phyloP scores from a whole-genome alignment of 2,329 filamentous ascomycete genomes.

The Camptophora hylomeconis region DNA sequence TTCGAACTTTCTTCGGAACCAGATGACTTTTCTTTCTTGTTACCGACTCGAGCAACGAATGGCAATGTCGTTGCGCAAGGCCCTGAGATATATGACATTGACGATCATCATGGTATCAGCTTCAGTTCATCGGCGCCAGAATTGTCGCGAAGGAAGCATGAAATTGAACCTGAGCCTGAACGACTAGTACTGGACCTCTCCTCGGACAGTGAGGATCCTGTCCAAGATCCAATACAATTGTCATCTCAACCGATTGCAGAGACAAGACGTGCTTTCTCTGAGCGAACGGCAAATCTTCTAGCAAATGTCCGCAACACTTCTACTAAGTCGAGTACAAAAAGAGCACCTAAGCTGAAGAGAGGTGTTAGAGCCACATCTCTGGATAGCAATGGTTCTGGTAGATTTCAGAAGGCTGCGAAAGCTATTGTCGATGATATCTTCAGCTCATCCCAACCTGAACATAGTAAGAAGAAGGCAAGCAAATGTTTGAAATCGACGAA shows the following conservation, averaged over 20 bases:
- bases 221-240: slow-evolving; percentile 14
- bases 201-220: slow-evolving; percentile 22
- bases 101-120: slow-evolving; percentile 24
- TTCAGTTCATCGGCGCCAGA: slow-evolving; percentile 29
- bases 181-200: slow-evolving; percentile 23
- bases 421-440: slow-evolving; percentile 12
- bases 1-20: slow-evolving; percentile 13
- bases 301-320: too few relatives aligned
- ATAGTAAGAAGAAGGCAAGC: slow-evolving; percentile 32
- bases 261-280: slow-evolving; percentile 22
- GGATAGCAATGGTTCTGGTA: not conserved
- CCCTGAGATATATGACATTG: slow-evolving; percentile 15
- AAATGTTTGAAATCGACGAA: slow-evolving; percentile 14
- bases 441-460: slow-evolving; percentile 9
- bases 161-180: slow-evolving; percentile 7
- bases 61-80: too few relatives aligned
- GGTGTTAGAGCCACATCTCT: not conserved
- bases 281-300: slow-evolving; percentile 28
- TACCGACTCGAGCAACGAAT: slow-evolving; percentile 3
- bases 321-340: too few relatives aligned
- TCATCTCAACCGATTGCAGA: slow-evolving; percentile 6
- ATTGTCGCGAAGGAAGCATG: slow-evolving; percentile 6
- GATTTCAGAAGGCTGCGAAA: not conserved
- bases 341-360: not conserved
- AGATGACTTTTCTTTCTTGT: not conserved